Conservation (phyloP, 129 eudicot genomes). For the Scalesia atractyloides region DNA sequence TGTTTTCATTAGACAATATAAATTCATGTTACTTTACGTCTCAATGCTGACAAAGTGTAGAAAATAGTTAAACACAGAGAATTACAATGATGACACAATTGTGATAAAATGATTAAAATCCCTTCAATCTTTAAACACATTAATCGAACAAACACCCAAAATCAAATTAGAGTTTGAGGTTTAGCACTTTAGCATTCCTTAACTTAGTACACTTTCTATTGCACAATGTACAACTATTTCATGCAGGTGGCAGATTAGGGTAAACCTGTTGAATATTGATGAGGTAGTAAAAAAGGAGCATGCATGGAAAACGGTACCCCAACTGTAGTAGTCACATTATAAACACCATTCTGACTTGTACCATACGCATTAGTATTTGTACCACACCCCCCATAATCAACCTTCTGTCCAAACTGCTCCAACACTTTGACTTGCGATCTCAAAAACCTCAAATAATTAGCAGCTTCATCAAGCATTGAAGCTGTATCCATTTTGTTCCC, state of each 20-base stretch:
- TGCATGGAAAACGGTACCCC: constrained; percentile 64
- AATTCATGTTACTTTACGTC: no score
- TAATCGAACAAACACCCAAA: constrained; percentile 16
- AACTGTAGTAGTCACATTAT: not conserved
- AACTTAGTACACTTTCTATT: constrained; percentile 4
- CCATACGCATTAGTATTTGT: constrained; percentile 1
- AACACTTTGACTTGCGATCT: constrained; percentile 81
- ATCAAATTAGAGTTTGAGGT: constrained; percentile 1
- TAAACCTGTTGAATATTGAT: constrained; percentile 27
- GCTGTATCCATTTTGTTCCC: constrained; percentile 98
- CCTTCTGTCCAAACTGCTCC: constrained; percentile 55
- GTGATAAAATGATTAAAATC: no score
- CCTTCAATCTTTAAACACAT: constrained; percentile 37
- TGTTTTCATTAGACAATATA: no score
- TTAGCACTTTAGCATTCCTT: not conserved
- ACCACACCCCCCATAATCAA: constrained; percentile 27
- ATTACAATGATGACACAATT: constrained; percentile 36
- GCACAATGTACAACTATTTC: constrained; percentile 24
- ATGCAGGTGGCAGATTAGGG: constrained; percentile 26
- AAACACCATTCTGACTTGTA: constrained; percentile 23
- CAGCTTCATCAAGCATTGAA: constrained; percentile 97
- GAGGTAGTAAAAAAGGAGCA: constrained; percentile 40
- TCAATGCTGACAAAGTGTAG: not conserved
- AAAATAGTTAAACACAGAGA: not conserved
- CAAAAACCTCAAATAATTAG: constrained; percentile 81